Conservation (phyloP, 768 basidiomycete genomes). For the Sistotremastrum niveocremeum region DNA sequence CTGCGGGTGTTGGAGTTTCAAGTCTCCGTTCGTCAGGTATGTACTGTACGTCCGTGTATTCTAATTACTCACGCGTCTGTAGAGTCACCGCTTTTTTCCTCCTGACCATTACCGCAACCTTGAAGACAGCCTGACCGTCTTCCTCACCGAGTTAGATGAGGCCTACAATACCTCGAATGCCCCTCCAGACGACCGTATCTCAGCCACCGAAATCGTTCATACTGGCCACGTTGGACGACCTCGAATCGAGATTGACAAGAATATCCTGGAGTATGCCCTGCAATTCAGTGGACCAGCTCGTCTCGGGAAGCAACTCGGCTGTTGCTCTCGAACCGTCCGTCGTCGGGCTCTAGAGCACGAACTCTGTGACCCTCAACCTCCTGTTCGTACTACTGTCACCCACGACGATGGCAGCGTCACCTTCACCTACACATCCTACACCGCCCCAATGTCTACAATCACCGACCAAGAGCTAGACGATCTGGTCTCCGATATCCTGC, state of each 20-base stretch:
- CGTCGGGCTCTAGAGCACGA: constrained; percentile 1
- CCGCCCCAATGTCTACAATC: constrained; percentile 1
- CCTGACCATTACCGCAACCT: too few relatives aligned
- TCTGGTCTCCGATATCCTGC: constrained; percentile 7
- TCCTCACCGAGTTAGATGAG: too few relatives aligned
- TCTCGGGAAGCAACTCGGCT: not conserved
- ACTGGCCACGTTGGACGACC: not conserved
- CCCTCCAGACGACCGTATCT: too few relatives aligned
- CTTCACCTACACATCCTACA: not conserved
- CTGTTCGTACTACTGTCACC: not conserved
- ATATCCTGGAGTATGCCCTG: not conserved
- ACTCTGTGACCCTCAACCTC: not conserved
- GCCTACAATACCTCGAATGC: too few relatives aligned
- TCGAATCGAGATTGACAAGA: not conserved
- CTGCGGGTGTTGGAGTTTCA: too few relatives aligned
- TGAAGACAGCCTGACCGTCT: too few relatives aligned
- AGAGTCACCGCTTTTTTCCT: too few relatives aligned
- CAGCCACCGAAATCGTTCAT: not conserved
- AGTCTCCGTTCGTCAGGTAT: too few relatives aligned
- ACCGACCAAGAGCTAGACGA: constrained; percentile 15
- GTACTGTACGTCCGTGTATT: too few relatives aligned
- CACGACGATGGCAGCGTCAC: constrained; percentile 8
- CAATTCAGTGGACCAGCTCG: not conserved
- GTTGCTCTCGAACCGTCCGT: not conserved
- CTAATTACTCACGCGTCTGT: too few relatives aligned